Percentiles rank a stretch among this genome's conserved stretches.
phyloP scores from a whole-genome alignment of 2,329 filamentous ascomycete genomes.

The Xylariales sp. region DNA sequence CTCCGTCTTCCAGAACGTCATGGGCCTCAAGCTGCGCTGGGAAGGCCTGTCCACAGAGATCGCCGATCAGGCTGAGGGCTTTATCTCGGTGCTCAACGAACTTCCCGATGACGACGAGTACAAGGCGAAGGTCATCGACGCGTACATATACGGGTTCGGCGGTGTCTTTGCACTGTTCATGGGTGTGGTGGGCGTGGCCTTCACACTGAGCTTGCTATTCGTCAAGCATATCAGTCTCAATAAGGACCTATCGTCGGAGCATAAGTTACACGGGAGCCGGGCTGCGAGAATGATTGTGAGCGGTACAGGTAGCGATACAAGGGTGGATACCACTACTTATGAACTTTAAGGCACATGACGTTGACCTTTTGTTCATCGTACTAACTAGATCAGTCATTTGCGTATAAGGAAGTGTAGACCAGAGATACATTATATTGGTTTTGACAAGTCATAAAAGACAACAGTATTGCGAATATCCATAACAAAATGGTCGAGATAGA shows the following conservation, averaged over 20 bases:
- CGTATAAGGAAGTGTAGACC: no score
- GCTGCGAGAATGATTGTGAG: no score
- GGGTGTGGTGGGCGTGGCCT: neutral
- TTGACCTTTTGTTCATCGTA: no score
- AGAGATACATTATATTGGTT: no score
- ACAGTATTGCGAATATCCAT: no score
- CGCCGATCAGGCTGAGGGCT: constrained; percentile 18
- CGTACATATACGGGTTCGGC: neutral
- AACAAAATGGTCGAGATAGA: no score
- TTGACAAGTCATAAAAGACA: no score
- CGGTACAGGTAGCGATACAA: no score
- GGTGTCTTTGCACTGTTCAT: neutral
- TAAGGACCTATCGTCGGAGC: neutral
- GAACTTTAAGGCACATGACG: no score
- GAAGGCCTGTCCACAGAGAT: constrained; percentile 24
- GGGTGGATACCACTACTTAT: no score
- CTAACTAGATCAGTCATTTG: no score
- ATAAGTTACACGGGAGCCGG: neutral
- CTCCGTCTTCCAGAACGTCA: constrained; percentile 35
- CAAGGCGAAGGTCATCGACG: neutral
- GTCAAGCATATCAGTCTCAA: neutral
- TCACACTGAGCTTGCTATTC: neutral
- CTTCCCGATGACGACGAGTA: neutral
- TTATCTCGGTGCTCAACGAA: constrained; percentile 7
- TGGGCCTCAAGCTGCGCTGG: constrained; percentile 24